These are phyloP conservation scores for Boletales sp. DNA, from an alignment of 768 basidiomycete genomes.

Conservation along the genomic window DNA sequence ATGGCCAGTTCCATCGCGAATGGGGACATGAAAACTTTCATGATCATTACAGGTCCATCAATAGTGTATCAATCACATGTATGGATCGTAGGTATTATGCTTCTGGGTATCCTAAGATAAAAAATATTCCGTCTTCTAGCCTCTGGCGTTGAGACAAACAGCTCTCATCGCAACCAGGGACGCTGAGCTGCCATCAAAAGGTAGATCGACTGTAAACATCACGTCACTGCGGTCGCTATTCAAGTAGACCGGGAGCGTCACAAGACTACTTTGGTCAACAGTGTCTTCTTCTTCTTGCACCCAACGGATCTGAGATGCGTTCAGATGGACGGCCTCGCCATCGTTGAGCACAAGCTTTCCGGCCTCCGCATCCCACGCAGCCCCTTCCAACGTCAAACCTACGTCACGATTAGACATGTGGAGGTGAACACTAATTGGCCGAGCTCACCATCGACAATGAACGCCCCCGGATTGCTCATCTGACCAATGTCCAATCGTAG, in stretches of 20 bases:
- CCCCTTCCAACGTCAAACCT: slow-evolving; percentile 90
- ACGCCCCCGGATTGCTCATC: slow-evolving; percentile 73
- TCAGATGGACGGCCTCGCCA: slow-evolving; percentile 74
- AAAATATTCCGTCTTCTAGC: slow-evolving; percentile 32
- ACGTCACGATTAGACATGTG: slow-evolving; percentile 5
- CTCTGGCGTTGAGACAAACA: slow-evolving; percentile 84
- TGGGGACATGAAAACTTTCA: too few relatives aligned
- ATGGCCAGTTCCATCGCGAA: too few relatives aligned
- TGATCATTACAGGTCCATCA: slow-evolving; percentile 14
- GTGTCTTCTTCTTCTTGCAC: slow-evolving; percentile 52
- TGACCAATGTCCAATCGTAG: slow-evolving; percentile 79
- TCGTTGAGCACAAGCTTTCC: slow-evolving; percentile 78
- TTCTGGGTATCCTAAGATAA: slow-evolving; percentile 19
- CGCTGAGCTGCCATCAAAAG: slow-evolving; percentile 64
- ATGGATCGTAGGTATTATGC: slow-evolving; percentile 25
- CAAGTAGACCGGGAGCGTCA: slow-evolving; percentile 89
- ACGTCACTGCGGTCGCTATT: slow-evolving; percentile 88
- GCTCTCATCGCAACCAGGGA: slow-evolving; percentile 81
- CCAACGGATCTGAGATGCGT: slow-evolving; percentile 86
- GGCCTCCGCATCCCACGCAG: slow-evolving; percentile 54
- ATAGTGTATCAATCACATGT: slow-evolving; percentile 15
- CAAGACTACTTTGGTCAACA: slow-evolving; percentile 36
- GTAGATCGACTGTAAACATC: slow-evolving; percentile 84
- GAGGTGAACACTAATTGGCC: neutral
- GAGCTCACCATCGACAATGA: slow-evolving; percentile 80